Percentiles rank a stretch among this genome's conserved stretches.
Evolutionary conservation across 1,284 basidiomycete genomes (phyloP).

Genomic region (Trichosporon inkin): DNA sequence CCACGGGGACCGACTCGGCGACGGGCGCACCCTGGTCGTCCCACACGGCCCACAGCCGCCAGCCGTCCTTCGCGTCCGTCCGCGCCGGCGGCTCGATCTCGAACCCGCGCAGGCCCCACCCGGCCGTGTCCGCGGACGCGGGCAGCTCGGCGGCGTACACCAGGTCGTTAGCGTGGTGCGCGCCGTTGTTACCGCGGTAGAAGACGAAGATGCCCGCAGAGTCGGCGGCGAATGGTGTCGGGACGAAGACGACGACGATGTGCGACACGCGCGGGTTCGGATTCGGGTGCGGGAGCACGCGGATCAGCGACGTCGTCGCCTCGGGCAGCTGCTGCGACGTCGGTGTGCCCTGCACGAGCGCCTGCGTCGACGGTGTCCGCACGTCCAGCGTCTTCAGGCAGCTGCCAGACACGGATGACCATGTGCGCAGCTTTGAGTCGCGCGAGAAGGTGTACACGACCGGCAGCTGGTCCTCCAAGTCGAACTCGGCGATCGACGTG

Average conservation of each 20-base stretch:
- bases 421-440: conserved; percentile 75
- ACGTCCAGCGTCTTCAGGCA: conserved; percentile 48
- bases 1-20: conserved; percentile 33
- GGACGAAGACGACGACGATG: conserved; percentile 45
- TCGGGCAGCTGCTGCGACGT: conserved; percentile 14
- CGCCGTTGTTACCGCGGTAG: conserved; percentile 36
- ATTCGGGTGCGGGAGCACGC: conserved; percentile 37
- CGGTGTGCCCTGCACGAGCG: conserved; percentile 2
- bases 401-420: conserved; percentile 53
- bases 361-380: conserved; percentile 21
- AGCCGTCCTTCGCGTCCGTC: conserved; percentile 35
- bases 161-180: conserved; percentile 34
- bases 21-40: conserved; percentile 37
- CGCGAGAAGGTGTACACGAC: conserved; percentile 81
- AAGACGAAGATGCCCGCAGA: conserved; percentile 48
- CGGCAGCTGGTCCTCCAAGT: conserved; percentile 54
- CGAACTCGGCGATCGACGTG: conserved; percentile 36
- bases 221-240: conserved; percentile 34
- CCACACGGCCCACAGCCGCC: conserved; percentile 52
- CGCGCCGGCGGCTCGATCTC: conserved; percentile 38
- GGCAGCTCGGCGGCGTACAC: conserved; percentile 37
- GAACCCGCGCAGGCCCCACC: conserved; percentile 48
- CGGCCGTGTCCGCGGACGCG: conserved; percentile 29
- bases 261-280: conserved; percentile 39
- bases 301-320: conserved; percentile 33